These are phyloP conservation scores for Alisma plantagoaquatica DNA, from an alignment of 106 monocot species.

Conservation along the genomic window DNA sequence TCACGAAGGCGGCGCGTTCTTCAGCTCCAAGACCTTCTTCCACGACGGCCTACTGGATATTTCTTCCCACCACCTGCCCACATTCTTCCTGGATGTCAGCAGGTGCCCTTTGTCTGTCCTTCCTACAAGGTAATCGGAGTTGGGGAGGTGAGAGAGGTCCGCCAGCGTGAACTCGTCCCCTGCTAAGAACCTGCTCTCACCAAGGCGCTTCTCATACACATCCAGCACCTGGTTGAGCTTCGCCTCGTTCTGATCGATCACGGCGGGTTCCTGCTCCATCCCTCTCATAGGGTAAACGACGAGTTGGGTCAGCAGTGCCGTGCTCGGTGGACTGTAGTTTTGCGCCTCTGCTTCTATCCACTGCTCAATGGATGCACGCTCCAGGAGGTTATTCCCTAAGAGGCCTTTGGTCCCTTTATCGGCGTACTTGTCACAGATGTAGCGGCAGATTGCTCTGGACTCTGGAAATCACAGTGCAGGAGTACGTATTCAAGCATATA, in stretches of 20 bases:
- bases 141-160: constrained; percentile 81
- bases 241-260: constrained; percentile 26
- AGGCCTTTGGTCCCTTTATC: constrained; percentile 44
- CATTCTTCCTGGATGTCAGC: constrained; percentile 47
- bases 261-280: constrained; percentile 6
- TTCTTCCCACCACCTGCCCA: constrained; percentile 81
- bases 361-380: constrained; percentile 53
- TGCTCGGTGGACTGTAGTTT: constrained; percentile 14
- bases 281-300: constrained; percentile 42
- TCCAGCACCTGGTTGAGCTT: constrained; percentile 71
- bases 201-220: constrained; percentile 62
- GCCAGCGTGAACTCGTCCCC: constrained; percentile 84
- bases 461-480: not conserved
- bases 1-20: constrained; percentile 30
- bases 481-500: not conserved
- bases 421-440: constrained; percentile 65
- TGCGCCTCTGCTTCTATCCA: constrained; percentile 51
- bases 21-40: constrained; percentile 78
- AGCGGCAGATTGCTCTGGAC: constrained; percentile 59
- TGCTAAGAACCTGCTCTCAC: constrained; percentile 60
- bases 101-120: constrained; percentile 24
- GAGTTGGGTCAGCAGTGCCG: constrained; percentile 44
- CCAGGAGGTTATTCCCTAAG: constrained; percentile 22
- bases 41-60: constrained; percentile 58
- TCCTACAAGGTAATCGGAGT: constrained; percentile 34